A percentile compares a stretch with the other conserved stretches of the same genome.
Conservation (phyloP, 176 grass and related monocot genomes). For the Leersia perrieri region DNA sequence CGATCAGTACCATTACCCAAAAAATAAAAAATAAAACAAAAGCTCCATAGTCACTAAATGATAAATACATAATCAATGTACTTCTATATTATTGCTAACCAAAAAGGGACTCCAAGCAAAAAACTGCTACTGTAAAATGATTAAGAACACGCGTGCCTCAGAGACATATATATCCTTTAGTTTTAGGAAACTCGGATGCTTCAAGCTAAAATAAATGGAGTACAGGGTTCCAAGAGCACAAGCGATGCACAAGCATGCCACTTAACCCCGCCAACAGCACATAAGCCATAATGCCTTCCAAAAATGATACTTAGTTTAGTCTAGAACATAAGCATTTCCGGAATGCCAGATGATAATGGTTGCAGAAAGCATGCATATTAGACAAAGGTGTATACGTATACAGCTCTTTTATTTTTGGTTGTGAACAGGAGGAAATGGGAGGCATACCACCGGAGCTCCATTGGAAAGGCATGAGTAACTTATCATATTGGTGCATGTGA, state of each 20-base stretch:
- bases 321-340: neutral
- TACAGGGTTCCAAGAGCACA: no score
- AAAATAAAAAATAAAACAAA: neutral
- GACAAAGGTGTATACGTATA: neutral
- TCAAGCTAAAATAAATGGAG: neutral
- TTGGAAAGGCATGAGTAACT: neutral
- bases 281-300: neutral
- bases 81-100: neutral
- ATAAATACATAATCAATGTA: neutral
- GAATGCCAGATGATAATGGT: neutral
- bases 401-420: neutral
- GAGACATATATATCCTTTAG: neutral
- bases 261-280: neutral
- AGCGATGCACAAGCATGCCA: neutral
- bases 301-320: neutral
- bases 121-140: neutral
- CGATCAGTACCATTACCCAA: conserved; percentile 19
- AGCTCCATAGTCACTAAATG: neutral
- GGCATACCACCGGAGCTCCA: neutral
- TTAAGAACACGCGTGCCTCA: neutral
- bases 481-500: neutral
- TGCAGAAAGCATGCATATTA: neutral
- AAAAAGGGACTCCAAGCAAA: neutral
- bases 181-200: neutral
- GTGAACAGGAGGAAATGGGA: conserved; percentile 12